phyloP scores from a whole-genome alignment of 805 yeast genomes.

The Hanseniaspora clermontiae region DNA sequence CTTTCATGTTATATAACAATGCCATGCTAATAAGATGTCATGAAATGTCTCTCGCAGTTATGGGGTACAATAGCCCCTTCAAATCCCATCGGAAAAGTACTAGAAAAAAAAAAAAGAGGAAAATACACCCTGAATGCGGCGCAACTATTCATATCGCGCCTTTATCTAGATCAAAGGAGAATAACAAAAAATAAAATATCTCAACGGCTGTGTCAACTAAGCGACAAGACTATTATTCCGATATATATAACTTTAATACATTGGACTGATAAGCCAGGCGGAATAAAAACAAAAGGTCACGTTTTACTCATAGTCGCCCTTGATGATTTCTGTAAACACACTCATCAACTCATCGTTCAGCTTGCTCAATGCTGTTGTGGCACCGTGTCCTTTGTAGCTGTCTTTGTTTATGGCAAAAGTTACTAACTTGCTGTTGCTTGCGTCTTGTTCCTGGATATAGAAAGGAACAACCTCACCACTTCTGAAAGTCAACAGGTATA shows the following conservation, averaged over 20 bases:
- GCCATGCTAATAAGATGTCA: too few species aligned
- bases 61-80: background rate
- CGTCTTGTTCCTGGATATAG: constrained; percentile 2
- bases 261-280: background rate
- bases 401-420: background rate
- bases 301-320: background rate
- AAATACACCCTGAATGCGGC: too few species aligned
- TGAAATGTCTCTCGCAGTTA: too few species aligned
- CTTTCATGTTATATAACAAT: too few species aligned
- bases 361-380: background rate
- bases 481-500: constrained; percentile 4
- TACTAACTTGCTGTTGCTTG: background rate
- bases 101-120: background rate
- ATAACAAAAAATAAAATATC: too few species aligned
- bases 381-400: background rate
- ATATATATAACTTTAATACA: too few species aligned
- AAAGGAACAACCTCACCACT: constrained; percentile 10
- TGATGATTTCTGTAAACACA: background rate
- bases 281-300: too few species aligned
- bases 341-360: background rate
- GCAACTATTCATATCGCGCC: background rate
- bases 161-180: background rate
- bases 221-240: too few species aligned
- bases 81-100: background rate
- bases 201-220: too few species aligned